Conservation (phyloP, 441 rosid genomes). For the Gossypium davidsonii region DNA sequence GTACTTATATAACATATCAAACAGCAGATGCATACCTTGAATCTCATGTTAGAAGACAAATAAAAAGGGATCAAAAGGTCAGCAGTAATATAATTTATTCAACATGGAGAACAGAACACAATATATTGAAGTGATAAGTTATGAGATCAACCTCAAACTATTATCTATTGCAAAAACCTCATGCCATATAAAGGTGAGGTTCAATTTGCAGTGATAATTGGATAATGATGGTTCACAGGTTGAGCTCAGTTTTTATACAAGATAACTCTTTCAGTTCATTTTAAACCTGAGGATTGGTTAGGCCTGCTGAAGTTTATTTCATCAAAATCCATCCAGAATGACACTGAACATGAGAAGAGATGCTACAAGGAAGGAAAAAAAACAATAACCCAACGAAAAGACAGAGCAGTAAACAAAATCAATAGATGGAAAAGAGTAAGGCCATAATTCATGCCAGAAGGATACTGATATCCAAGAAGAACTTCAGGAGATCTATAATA, state of each 20-base stretch:
- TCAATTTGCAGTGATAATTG: not conserved
- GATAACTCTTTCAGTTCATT: not conserved
- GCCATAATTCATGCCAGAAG: constrained; percentile 25
- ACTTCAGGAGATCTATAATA: constrained; percentile 99
- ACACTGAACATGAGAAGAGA: constrained; percentile 3
- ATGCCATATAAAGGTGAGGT: not conserved
- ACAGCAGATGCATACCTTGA: not conserved
- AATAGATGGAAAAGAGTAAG: constrained; percentile 11
- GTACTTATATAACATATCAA: not conserved
- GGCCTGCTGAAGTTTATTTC: not conserved
- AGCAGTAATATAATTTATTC: not conserved
- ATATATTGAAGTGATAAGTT: not conserved
- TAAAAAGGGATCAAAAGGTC: not conserved
- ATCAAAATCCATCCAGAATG: not conserved
- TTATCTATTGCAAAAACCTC: not conserved
- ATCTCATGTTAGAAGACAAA: constrained; percentile 2
- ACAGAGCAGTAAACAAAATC: not conserved
- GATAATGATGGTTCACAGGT: not conserved
- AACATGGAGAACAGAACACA: not conserved
- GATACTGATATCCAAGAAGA: constrained; percentile 98
- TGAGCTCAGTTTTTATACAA: not conserved
- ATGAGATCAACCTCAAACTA: not conserved
- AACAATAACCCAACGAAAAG: not conserved
- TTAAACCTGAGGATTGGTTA: not conserved
- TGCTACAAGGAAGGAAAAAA: not conserved